phyloP scores from a whole-genome alignment of 2,329 filamentous ascomycete genomes.

The Rutstroemia sp. region DNA sequence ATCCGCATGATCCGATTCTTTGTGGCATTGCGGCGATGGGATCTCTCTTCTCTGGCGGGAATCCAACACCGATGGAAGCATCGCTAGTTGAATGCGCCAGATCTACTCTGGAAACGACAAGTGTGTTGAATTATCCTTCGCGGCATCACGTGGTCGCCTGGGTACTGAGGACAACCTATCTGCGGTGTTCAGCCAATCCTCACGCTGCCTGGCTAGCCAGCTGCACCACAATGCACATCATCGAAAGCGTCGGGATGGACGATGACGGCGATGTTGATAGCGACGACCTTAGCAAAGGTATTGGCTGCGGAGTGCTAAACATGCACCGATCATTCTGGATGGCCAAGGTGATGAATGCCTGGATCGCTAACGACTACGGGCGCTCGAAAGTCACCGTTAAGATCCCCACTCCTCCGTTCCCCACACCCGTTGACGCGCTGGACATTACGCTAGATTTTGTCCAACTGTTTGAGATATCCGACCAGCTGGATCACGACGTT shows the following conservation, averaged over 20 bases:
- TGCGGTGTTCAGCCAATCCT: slow-evolving; percentile 22
- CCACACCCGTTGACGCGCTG: not conserved
- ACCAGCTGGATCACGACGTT: slow-evolving; percentile 1
- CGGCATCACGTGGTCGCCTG: slow-evolving; percentile 21
- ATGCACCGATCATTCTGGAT: slow-evolving; percentile 2
- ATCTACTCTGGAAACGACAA: slow-evolving; percentile 17
- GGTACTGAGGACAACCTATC: slow-evolving; percentile 22
- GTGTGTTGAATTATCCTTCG: slow-evolving; percentile 10
- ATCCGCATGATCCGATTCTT: slow-evolving; percentile 25
- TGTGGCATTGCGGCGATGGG: slow-evolving; percentile 29
- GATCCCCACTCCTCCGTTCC: not conserved
- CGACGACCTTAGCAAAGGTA: not conserved
- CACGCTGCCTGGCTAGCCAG: slow-evolving; percentile 25
- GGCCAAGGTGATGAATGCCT: slow-evolving; percentile 1
- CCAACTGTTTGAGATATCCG: not conserved
- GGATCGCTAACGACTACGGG: slow-evolving; percentile 6
- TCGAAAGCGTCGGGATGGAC: slow-evolving; percentile 20
- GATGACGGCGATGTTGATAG: not conserved
- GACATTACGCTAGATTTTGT: slow-evolving; percentile 4
- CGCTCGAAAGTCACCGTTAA: slow-evolving; percentile 4
- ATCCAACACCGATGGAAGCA: slow-evolving; percentile 21
- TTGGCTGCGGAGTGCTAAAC: slow-evolving; percentile 2
- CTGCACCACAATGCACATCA: slow-evolving; percentile 23
- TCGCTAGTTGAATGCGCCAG: slow-evolving; percentile 22
- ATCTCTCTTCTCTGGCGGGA: slow-evolving; percentile 28